Evolutionary conservation across 1,139 yeast species (phyloP).

Genomic region (Yamadazyma membranifaciens): DNA sequence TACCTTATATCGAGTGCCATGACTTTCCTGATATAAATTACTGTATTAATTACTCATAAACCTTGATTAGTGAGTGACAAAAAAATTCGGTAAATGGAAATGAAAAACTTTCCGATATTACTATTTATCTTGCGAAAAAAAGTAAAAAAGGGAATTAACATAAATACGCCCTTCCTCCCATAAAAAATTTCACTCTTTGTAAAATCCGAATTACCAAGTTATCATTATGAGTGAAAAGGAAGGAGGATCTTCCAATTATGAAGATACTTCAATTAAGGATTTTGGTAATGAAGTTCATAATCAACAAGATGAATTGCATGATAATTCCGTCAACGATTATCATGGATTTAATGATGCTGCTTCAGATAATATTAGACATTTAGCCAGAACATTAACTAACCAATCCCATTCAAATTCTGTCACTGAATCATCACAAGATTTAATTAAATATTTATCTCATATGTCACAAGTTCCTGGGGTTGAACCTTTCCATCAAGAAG

Average conservation of each 20-base stretch:
- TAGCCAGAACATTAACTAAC: constrained; percentile 34
- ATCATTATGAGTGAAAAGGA: constrained; percentile 1
- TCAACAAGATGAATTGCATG: constrained; percentile 7
- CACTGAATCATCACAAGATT: constrained; percentile 40
- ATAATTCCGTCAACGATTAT: constrained; percentile 25
- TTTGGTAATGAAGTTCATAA: constrained; percentile 7
- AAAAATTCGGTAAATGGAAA: too few relatives aligned
- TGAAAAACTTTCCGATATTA: too few relatives aligned
- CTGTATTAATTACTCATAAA: too few relatives aligned
- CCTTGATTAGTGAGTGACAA: too few relatives aligned
- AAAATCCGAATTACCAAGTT: not conserved
- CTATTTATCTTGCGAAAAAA: too few relatives aligned
- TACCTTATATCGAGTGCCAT: too few relatives aligned
- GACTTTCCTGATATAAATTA: too few relatives aligned
- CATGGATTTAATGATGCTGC: constrained; percentile 29
- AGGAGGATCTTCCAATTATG: constrained; percentile 10
- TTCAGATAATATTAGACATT: constrained; percentile 25
- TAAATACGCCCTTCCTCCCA: not conserved
- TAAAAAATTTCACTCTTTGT: not conserved
- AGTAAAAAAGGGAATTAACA: too few relatives aligned
- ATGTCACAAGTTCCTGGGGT: constrained; percentile 57
- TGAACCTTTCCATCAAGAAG: constrained; percentile 27
- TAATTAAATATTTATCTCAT: constrained; percentile 48
- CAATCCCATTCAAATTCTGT: constrained; percentile 18
- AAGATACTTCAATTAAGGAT: constrained; percentile 14